Evolutionary conservation across 2,329 filamentous ascomycete genomes (phyloP), one percentile per base, ranked within the genome.

Genomic region (Epicoccum sorghinum): DNA sequence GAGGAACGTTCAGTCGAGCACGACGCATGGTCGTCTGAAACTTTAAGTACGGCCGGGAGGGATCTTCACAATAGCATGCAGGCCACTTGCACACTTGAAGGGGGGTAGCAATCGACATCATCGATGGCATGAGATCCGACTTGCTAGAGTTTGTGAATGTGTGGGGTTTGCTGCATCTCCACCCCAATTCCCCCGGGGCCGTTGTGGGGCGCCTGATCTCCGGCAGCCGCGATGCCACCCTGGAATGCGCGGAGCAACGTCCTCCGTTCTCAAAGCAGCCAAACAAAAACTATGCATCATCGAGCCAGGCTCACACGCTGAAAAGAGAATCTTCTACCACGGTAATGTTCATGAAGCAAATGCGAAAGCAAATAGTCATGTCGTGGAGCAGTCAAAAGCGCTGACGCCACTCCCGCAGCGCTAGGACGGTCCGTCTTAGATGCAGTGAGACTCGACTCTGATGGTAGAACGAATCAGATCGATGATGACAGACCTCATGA

Each of bases 71-170:
- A 6, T 40, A 45, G 29, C 46, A 44, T 37, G 33, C 25, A 14
- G n/a, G n/a, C 14, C 41, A 50, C 25, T 27, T n/a, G 7, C 32
- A 58, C 24, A 14, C 23, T 38, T 36, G 25, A 7, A 22, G 48
- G 30, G 13, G 39, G 36, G 36, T 35, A 38, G 32, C 4, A 23
- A 43, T 32, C 60, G 60, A 58, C 57, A 62, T 62, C 55, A 62
- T 60, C 4, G 41, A 39, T 48, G 52, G 49, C 27, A 44, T 27
- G 44, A 43, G 23, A 33, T 44, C 51, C 51, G 48, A 61, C 41
- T 55, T 61, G 41, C 59, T 59, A 14, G 14, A 49, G 59, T 18
- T 25, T 42, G 53, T 40, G 47, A 47, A 56, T 54, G 36, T 59
- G 59, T 59, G 56, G 58, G 55, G 58, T 50, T 18, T 49, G 27